Percentiles rank a stretch among this genome's conserved stretches.
Evolutionary conservation across 768 basidiomycete species (phyloP).

Genomic region (Multifurca ochricompacta): DNA sequence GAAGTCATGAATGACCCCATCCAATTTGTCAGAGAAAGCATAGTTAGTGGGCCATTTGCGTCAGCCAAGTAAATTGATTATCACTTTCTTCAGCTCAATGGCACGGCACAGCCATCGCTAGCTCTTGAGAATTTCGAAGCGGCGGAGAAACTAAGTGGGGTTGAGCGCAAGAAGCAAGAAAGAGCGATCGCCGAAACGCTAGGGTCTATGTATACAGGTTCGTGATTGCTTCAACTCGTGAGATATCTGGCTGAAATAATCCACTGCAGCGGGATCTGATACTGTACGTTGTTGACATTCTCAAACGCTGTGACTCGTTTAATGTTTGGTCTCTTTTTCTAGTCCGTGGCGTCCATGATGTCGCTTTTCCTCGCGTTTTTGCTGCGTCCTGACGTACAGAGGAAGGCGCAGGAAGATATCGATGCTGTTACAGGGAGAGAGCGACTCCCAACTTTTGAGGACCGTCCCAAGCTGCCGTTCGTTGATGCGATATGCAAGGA

Average conservation of each 20-base stretch:
- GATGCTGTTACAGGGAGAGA: no score
- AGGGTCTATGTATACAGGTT: neutral
- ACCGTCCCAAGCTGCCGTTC: no score
- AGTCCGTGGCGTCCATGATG: no score
- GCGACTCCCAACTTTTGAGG: no score
- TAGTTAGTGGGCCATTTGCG: neutral
- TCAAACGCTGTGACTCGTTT: neutral
- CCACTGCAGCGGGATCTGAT: neutral
- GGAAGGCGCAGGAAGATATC: no score
- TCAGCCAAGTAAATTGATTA: neutral
- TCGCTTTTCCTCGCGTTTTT: no score
- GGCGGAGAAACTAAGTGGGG: neutral
- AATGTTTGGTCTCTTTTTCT: neutral
- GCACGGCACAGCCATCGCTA: neutral
- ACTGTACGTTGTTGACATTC: neutral
- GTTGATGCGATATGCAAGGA: no score
- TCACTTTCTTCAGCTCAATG: neutral
- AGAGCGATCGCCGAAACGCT: neutral
- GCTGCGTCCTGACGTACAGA: no score
- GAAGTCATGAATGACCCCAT: neutral
- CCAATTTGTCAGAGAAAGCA: neutral
- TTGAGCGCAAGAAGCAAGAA: neutral
- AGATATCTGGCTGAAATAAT: neutral
- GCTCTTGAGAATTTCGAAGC: neutral
- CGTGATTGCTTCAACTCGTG: neutral